Evolutionary conservation across 192 early-diverging fungal genomes (phyloP).

Genomic region (Podila minutissima): DNA sequence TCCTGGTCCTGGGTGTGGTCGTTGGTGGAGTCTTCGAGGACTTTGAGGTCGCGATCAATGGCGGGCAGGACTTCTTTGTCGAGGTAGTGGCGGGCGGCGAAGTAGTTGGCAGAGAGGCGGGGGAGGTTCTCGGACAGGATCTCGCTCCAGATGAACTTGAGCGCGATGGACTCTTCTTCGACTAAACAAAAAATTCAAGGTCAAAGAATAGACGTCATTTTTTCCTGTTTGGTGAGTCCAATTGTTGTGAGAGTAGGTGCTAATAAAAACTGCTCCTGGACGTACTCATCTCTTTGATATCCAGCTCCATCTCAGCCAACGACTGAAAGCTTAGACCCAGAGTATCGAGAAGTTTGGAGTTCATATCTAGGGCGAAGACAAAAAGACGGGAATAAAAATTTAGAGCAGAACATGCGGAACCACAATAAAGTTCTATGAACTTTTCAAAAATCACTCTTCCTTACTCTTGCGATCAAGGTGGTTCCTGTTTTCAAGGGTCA

Average conservation of each 20-base stretch:
- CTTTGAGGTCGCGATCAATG: constrained; percentile 59
- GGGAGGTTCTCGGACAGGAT: constrained; percentile 72
- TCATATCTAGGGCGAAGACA: constrained; percentile 11
- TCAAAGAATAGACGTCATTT: not conserved
- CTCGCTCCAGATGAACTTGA: constrained; percentile 72
- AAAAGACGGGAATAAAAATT: not conserved
- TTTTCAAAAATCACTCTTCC: not conserved
- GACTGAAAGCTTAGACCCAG: constrained; percentile 31
- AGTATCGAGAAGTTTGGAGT: constrained; percentile 25
- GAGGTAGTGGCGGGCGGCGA: constrained; percentile 71
- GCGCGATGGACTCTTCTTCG: constrained; percentile 60
- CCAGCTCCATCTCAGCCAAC: constrained; percentile 47
- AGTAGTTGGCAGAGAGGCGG: constrained; percentile 67
- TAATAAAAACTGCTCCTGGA: no score
- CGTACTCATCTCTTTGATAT: constrained; percentile 48
- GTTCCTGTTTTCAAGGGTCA: constrained; percentile 61
- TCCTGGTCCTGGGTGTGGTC: constrained; percentile 12
- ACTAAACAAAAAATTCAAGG: not conserved
- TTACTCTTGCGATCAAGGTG: constrained; percentile 37
- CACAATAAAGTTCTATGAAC: no score
- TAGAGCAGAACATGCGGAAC: not conserved
- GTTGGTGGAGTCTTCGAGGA: constrained; percentile 42
- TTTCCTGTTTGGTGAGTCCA: no score
- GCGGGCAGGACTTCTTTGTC: constrained; percentile 63
- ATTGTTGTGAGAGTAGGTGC: not conserved